Percentiles rank a stretch among this genome's conserved stretches.
These are phyloP conservation scores for Ceratocystis colombiana DNA, from an alignment of 2,329 filamentous ascomycete species.

Conservation along the genomic window DNA sequence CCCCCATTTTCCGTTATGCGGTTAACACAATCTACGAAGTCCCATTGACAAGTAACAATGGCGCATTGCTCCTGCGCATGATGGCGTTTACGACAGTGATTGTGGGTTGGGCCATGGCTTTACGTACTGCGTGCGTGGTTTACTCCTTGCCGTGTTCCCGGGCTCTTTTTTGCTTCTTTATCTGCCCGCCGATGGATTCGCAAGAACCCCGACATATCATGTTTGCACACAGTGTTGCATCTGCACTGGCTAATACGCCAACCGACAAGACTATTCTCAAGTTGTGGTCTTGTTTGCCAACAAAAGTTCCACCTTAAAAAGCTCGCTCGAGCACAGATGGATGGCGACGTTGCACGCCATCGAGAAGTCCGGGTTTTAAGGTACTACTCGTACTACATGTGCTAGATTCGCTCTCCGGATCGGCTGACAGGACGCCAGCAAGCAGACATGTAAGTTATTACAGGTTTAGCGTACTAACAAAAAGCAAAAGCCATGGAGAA, in stretches of 20 bases:
- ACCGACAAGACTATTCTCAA: not conserved
- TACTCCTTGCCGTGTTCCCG: no score
- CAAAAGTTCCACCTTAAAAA: slow-evolving; percentile 8
- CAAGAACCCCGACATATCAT: not conserved
- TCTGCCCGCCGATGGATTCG: not conserved
- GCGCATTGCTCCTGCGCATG: not conserved
- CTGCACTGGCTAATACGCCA: not conserved
- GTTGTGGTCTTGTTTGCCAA: not conserved
- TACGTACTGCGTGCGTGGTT: no score
- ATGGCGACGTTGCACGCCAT: slow-evolving; percentile 5
- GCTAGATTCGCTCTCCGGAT: not conserved
- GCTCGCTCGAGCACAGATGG: slow-evolving; percentile 1
- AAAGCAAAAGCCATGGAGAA: not conserved
- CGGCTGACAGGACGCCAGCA: not conserved
- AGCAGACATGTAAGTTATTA: not conserved
- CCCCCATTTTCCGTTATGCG: not conserved
- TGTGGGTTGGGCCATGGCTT: not conserved
- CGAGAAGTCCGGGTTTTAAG: not conserved
- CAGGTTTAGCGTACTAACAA: not conserved
- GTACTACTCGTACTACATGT: no score
- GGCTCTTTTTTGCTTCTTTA: not conserved
- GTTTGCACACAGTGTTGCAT: not conserved
- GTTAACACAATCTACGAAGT: not conserved
- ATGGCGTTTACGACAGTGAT: not conserved
- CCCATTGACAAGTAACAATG: slow-evolving; percentile 4